phyloP scores from a whole-genome alignment of 164 flowering plant genomes.

The Hamamelis virginiana region DNA sequence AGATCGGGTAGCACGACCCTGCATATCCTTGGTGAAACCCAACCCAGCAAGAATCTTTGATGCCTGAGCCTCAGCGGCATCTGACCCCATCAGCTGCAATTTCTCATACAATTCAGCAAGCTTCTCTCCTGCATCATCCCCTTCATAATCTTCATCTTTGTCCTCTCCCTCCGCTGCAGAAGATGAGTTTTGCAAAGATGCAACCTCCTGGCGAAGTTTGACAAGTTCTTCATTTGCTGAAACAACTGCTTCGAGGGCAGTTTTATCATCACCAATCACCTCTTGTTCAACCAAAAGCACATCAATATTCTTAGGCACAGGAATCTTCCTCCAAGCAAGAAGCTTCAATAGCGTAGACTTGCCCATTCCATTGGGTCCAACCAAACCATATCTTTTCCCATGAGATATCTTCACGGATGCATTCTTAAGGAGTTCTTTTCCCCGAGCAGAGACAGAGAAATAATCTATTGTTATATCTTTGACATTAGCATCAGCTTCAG shows the following conservation, averaged over 20 bases:
- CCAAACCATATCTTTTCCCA: conserved; percentile 79
- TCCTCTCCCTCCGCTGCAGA: conserved; percentile 23
- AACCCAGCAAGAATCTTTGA: conserved; percentile 82
- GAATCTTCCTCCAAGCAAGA: conserved; percentile 87
- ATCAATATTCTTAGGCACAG: conserved; percentile 85
- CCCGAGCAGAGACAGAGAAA: conserved; percentile 74
- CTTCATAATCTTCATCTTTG: conserved; percentile 28
- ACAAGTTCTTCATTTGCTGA: conserved; percentile 81
- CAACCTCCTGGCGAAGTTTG: conserved; percentile 61
- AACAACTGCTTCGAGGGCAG: conserved; percentile 77
- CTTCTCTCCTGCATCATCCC: conserved; percentile 56
- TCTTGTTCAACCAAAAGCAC: conserved; percentile 88
- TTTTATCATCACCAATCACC: conserved; percentile 72
- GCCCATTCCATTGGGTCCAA: conserved; percentile 84
- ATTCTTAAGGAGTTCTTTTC: conserved; percentile 69
- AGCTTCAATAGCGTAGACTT: conserved; percentile 76
- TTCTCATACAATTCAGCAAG: conserved; percentile 77
- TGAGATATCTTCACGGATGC: conserved; percentile 64
- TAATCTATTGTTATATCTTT: conserved; percentile 66
- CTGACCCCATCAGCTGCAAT: conserved; percentile 66
- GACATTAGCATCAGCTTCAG: conserved; percentile 73
- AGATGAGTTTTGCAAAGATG: conserved; percentile 41
- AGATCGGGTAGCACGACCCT: conserved; percentile 56
- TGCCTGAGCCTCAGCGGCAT: conserved; percentile 86
- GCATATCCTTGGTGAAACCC: conserved; percentile 85